Evolutionary conservation across 306 rosid genomes (phyloP).

Genomic region (Acmispon strigosus): DNA sequence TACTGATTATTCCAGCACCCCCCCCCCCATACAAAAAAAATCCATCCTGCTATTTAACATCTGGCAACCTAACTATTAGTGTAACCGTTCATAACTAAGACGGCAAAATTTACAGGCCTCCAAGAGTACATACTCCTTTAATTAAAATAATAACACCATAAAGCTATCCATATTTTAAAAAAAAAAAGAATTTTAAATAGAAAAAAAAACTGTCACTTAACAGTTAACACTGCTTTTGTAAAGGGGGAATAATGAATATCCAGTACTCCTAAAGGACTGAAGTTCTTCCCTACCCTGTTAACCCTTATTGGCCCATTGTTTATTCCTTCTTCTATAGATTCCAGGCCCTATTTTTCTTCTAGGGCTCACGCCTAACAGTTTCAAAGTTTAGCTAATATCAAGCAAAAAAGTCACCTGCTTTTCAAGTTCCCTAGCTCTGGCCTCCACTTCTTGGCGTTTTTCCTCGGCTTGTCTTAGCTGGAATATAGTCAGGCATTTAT

Average conservation of each 20-base stretch:
- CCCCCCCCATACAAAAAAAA: too few species aligned
- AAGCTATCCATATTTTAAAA: too few species aligned
- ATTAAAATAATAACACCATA: too few species aligned
- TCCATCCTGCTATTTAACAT: not conserved
- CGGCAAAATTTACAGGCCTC: too few species aligned
- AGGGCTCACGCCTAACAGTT: not conserved
- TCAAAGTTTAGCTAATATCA: constrained; percentile 4
- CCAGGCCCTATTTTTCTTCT: not conserved
- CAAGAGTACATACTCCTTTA: too few species aligned
- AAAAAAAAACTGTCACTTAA: too few species aligned
- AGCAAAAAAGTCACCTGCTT: constrained; percentile 57
- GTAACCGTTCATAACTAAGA: not conserved
- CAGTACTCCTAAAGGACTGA: too few species aligned
- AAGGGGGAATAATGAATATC: too few species aligned
- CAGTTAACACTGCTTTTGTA: too few species aligned
- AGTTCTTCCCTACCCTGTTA: too few species aligned
- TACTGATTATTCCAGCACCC: not conserved
- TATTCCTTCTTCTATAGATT: not conserved
- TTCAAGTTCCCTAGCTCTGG: constrained; percentile 85
- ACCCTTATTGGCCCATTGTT: not conserved
- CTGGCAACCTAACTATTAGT: not conserved
- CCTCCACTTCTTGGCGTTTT: constrained; percentile 77
- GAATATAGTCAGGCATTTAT: constrained; percentile 24
- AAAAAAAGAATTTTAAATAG: too few species aligned
- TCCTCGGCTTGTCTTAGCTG: constrained; percentile 87